Base-by-base conservation (phyloP, 2,329 filamentous ascomycete genomes). In the Macrophomina pseudophaseolina region DNA sequence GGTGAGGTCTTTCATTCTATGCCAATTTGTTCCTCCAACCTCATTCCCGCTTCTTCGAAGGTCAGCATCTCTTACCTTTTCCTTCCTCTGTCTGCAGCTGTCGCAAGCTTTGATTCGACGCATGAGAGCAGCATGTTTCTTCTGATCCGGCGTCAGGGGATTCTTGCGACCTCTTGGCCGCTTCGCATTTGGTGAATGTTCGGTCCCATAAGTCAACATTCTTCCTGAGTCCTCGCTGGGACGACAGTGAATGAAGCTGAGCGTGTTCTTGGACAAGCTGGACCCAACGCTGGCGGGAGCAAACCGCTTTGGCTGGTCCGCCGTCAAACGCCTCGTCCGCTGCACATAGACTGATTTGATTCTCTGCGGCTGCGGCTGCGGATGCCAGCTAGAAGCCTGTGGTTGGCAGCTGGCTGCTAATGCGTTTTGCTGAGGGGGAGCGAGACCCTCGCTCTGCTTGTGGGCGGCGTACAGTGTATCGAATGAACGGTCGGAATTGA, bases 121-220 rank as follows among this genome's bases (percentile, higher is more conserved):
- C 76, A 79, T 79, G 59, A 76, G 64, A 18, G 76, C 76, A 18
- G 77, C 77, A 58, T 77, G 70, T 30, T 68, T 73, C 12, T 76
- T 73, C 63, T 78, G 76, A 46, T 75, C 74, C 1, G 72, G 69
- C 7, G 72, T 78, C 38, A 79, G 70, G 3, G 71, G 71, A 54
- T 71, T 75, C 44, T 74, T 76, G 9, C 77, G 74, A 5, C 77
- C 77, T 51, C 74, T 70, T 14, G 63, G 60, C 48, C 38, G 35
- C 40, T 56, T 56, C 9, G 38, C 58, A n/a, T 49, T 62, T 5
- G 46, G 30, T 2, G 58, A 14, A 32, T 62, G 44, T 32, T 62
- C 58, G 8, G 58, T 28, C 9, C 58, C 58, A 16, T 62, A 73
- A 7, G 76, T 74, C 18, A 76, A 71, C n/a, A 79, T 68, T 6